Base-by-base conservation (phyloP, 2,329 filamentous ascomycete species). In the Aspergillus uvarum region DNA sequence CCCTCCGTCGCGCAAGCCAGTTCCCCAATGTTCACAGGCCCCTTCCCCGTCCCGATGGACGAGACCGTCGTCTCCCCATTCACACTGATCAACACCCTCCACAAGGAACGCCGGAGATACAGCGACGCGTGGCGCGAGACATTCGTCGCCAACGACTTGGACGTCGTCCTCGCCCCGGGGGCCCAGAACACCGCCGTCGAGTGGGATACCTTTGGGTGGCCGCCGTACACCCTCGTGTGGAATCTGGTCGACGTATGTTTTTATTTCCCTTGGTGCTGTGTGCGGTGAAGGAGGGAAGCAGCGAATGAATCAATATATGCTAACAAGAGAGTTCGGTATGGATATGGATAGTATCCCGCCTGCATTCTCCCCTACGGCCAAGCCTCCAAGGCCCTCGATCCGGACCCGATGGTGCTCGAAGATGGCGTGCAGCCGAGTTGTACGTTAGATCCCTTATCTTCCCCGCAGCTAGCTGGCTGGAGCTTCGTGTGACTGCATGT, bases 221-320 rank as follows among this genome's bases (percentile, higher is more conserved):
- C 70, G 8, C 59, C 67, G 8, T 86, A 80, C 68, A 85, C 83
- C 0, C 67, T 79, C 19, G 61, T 85, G 31, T 78, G 78, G 68
- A 87, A 86, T 60, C 22, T 85, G 8, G 64, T 85, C 4, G 81
- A 85, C 68, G 81, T 81, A 65, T 72, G 80, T 73, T 11, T 2
- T 35, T n/a, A 2, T 14, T 14, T 12, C 32, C 2, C 12, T 19
- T n/a, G 4, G 10, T 4, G 3, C 14, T 3, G 24, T 26, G n/a
- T n/a, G n/a, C n/a, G n/a, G n/a, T n/a, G n/a, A n/a, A n/a, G n/a
- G n/a, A n/a, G n/a, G n/a, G n/a, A n/a, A n/a, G n/a, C n/a, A n/a
- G n/a, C n/a, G n/a, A n/a, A n/a, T n/a, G n/a, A n/a, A n/a, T n/a
- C n/a, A n/a, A n/a, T n/a, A n/a, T n/a, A 35, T 35, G 32, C 38